Evolutionary conservation across 2,329 filamentous ascomycete genomes (phyloP), one percentile per base, ranked within the genome.

Genomic region (Nothophoma quercina): DNA sequence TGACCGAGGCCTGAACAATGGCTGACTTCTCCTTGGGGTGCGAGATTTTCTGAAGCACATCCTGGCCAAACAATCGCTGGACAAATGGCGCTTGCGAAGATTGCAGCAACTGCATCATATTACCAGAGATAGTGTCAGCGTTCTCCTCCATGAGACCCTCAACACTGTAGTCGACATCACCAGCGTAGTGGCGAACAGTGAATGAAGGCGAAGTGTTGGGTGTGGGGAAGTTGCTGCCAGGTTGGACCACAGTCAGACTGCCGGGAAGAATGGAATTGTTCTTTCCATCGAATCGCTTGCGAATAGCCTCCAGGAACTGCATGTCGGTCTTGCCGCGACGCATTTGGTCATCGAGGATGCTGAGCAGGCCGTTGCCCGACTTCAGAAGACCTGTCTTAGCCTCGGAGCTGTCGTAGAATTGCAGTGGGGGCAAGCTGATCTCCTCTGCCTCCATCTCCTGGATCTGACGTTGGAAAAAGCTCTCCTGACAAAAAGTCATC

Each of bases 331-430:
- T 88, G 63, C 93, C 90, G 46, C 93, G 90, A 40, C 90, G 88
- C 35, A 92, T 96, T 75, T 99, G 95, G 68, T 99, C 95, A 69
- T 99, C 95, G 0, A 99, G 80, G 58, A 99, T 99, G 75, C 91
- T 93, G 16, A 99, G 81, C 30, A 99, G 80, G 35, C 95, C 95
- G 67, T 98, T 98, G 21, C 93, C 91, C 50, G 91, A 83, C 78
- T 98, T 99, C 48, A 99, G 80, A 25, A 99, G 82, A 10, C 92
- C 93, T 67, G 90, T 91, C 55, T 97, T 92, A 8, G 93, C 92
- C 72, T 98, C 95, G 0, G 90, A 92, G 74, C 98, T 99, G 75
- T 99, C 95, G 65, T 97, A 99, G 75, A 98, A 99, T 77, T 91
- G 96, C 0, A 93, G 97, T 0, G 93, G 88, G 2, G 93, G 85